These are phyloP conservation scores for Arthrocladium fulminans DNA, from an alignment of 2,329 filamentous ascomycete species.

Conservation along the genomic window DNA sequence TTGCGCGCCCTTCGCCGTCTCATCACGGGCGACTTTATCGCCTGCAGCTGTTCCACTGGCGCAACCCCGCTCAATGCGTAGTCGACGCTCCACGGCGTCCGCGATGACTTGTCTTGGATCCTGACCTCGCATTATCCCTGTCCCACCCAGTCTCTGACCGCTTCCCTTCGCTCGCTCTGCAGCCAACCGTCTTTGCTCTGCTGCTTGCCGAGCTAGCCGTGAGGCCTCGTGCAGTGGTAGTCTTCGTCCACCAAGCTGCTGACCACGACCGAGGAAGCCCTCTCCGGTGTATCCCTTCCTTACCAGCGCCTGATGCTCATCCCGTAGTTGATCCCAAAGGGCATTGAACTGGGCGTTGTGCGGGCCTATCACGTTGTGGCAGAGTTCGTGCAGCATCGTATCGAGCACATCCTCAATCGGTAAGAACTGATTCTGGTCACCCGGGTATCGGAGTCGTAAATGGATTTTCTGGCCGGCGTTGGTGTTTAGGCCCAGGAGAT, in stretches of 20 bases:
- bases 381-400: conserved; percentile 88
- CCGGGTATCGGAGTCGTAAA: conserved; percentile 67
- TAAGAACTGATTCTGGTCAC: conserved; percentile 67
- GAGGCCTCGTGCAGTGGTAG: conserved; percentile 66
- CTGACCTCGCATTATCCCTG: conserved; percentile 45
- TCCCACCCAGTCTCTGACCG: conserved; percentile 65
- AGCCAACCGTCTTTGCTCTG: conserved; percentile 57
- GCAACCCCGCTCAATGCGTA: conserved; percentile 62
- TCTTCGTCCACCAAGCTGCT: conserved; percentile 58
- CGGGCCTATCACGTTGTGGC: conserved; percentile 75
- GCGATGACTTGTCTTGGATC: conserved; percentile 66
- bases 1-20: conserved; percentile 51
- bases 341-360: conserved; percentile 77
- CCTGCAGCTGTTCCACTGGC: conserved; percentile 61
- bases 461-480: conserved; percentile 71
- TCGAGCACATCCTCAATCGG: conserved; percentile 72
- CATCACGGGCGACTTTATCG: conserved; percentile 56
- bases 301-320: conserved; percentile 68
- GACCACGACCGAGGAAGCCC: conserved; percentile 70
- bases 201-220: conserved; percentile 62
- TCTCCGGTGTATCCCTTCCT: conserved; percentile 85
- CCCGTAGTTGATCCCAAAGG: conserved; percentile 80
- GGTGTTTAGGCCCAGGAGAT: conserved; percentile 72
- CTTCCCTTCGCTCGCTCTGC: conserved; percentile 43
- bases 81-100: conserved; percentile 60